Conservation (phyloP, 331 rosid genomes). For the Rhamnella rubrinervis region DNA sequence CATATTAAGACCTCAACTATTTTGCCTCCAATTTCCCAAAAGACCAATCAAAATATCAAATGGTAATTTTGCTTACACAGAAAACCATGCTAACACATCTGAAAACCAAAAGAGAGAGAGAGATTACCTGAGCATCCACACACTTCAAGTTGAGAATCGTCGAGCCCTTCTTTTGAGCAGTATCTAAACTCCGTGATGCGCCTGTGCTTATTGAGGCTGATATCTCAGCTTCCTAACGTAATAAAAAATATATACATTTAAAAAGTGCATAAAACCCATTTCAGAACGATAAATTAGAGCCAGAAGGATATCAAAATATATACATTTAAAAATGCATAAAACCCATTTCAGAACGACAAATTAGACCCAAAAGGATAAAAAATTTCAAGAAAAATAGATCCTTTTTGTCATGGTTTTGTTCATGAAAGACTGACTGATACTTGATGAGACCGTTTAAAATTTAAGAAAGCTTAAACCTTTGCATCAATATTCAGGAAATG, state of each 20-base stretch:
- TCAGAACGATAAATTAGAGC: background rate
- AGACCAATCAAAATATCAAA: background rate
- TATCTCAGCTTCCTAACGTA: conserved; percentile 83
- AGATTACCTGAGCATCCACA: conserved; percentile 76
- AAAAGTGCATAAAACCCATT: background rate
- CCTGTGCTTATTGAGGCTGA: conserved; percentile 79
- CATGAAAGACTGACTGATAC: background rate
- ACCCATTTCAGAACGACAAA: no score
- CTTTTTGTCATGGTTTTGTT: background rate
- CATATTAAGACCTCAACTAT: background rate
- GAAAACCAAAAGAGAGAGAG: background rate
- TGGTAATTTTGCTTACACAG: background rate
- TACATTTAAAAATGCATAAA: no score
- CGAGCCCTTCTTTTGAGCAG: conserved; percentile 87
- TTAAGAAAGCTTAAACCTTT: background rate
- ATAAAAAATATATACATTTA: background rate
- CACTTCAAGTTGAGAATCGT: conserved; percentile 90
- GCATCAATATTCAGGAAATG: no score
- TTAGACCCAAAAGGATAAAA: background rate
- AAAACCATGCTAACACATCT: no score
- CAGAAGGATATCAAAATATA: no score
- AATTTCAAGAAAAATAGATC: background rate
- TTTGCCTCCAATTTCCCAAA: background rate
- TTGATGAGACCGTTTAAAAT: background rate
- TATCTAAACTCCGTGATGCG: conserved; percentile 69